A percentile compares a stretch with the other conserved stretches of the same genome.
These are phyloP conservation scores for Balakata baccata DNA, from an alignment of 345 rosid genomes.

Conservation along the genomic window DNA sequence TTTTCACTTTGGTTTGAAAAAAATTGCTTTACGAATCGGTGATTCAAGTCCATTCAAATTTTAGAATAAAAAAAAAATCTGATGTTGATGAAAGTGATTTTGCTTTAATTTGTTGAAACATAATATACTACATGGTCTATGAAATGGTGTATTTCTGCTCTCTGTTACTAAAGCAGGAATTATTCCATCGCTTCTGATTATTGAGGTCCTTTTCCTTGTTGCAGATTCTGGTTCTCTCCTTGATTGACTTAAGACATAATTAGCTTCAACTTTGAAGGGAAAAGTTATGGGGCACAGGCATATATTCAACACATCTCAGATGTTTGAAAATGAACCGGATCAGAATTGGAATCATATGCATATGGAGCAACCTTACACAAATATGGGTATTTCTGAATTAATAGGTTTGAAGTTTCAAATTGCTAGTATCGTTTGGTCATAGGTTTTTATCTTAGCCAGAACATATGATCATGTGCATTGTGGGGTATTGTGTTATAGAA, in stretches of 20 bases:
- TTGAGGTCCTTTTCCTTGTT: conserved; percentile 15
- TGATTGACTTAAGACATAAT: conserved; percentile 22
- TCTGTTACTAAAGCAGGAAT: neutral
- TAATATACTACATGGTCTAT: neutral
- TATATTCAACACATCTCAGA: conserved; percentile 46
- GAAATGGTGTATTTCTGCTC: neutral
- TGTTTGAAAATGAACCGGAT: conserved; percentile 58
- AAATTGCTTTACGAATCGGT: neutral
- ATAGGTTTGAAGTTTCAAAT: neutral
- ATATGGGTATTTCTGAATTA: conserved; percentile 41
- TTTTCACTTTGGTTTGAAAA: neutral
- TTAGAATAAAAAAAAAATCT: neutral
- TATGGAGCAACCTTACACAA: conserved; percentile 50
- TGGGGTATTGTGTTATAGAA: neutral
- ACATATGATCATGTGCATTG: neutral
- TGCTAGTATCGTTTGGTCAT: neutral
- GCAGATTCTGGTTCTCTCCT: conserved; percentile 37
- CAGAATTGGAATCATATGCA: conserved; percentile 65
- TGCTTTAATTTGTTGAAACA: neutral
- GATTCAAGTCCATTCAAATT: neutral
- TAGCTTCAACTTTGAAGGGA: conserved; percentile 4
- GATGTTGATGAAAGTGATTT: neutral
- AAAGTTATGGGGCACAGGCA: conserved; percentile 64
- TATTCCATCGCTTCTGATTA: neutral
- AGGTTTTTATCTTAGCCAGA: neutral